Conservation (phyloP, 2,329 filamentous ascomycete genomes). For the Cercospora canescens region DNA sequence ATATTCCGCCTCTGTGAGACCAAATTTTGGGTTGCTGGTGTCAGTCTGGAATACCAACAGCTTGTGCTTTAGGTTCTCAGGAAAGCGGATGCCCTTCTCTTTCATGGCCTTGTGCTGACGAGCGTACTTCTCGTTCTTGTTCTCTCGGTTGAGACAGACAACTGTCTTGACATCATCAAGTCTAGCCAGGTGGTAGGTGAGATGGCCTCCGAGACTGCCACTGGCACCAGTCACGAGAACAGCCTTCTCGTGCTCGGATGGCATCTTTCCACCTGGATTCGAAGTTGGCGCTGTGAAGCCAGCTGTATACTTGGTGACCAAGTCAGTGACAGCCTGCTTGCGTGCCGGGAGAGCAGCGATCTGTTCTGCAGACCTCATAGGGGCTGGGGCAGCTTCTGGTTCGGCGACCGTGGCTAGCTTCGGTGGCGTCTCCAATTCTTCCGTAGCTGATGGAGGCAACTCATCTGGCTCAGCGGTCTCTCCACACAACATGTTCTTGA, state of each 20-base stretch:
- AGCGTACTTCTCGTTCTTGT: slow-evolving; percentile 26
- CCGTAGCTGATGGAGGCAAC: neutral
- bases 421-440: neutral
- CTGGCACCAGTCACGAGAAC: slow-evolving; percentile 38
- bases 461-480: neutral
- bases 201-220: slow-evolving; percentile 43
- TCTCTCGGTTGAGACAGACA: slow-evolving; percentile 51
- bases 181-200: slow-evolving; percentile 35
- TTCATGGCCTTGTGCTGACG: slow-evolving; percentile 41
- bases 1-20: slow-evolving; percentile 46
- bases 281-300: slow-evolving; percentile 21
- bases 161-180: slow-evolving; percentile 35
- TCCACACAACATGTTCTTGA: neutral
- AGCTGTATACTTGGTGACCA: slow-evolving; percentile 28
- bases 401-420: neutral
- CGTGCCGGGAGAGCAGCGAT: slow-evolving; percentile 11
- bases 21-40: slow-evolving; percentile 49
- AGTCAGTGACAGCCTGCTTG: slow-evolving; percentile 21
- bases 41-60: slow-evolving; percentile 52
- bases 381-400: neutral
- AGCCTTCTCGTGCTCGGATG: neutral
- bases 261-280: neutral
- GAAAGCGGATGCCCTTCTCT: slow-evolving; percentile 23
- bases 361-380: neutral
- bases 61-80: slow-evolving; percentile 34